A percentile compares a stretch with the other conserved stretches of the same genome.
These are phyloP conservation scores for Pisolithus albus DNA, from an alignment of 768 basidiomycete genomes.

Conservation along the genomic window DNA sequence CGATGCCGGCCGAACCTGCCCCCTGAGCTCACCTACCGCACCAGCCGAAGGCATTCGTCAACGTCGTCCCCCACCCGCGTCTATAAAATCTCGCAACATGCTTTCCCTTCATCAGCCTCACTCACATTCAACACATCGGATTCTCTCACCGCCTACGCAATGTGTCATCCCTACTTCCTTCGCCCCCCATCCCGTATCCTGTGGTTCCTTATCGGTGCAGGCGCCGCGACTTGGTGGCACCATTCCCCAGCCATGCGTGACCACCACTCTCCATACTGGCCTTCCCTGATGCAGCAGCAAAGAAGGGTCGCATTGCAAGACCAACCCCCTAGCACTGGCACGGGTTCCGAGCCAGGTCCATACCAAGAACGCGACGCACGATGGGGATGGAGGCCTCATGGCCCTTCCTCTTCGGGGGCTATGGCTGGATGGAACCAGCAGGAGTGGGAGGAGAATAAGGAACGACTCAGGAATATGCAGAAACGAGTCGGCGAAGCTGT, in stretches of 20 bases:
- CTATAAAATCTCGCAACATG: constrained; percentile 13
- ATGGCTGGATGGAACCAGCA: constrained; percentile 20
- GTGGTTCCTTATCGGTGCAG: constrained; percentile 65
- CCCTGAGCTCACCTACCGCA: neutral
- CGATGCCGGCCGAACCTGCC: neutral
- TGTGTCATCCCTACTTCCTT: constrained; percentile 18
- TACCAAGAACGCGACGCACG: constrained; percentile 5
- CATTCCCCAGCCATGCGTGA: constrained; percentile 39
- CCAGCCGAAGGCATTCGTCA: constrained; percentile 22
- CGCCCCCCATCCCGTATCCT: constrained; percentile 51
- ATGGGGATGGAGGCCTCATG: constrained; percentile 4
- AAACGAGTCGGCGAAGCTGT: constrained; percentile 48
- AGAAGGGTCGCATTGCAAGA: constrained; percentile 13
- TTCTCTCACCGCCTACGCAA: constrained; percentile 1
- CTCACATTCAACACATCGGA: neutral
- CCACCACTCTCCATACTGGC: constrained; percentile 28
- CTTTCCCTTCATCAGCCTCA: neutral
- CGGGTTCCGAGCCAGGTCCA: neutral
- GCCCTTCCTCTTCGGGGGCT: constrained; percentile 5
- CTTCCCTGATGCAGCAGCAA: constrained; percentile 21
- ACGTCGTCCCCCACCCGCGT: neutral
- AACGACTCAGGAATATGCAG: constrained; percentile 38
- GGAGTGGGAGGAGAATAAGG: constrained; percentile 44
- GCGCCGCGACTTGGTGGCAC: constrained; percentile 31
- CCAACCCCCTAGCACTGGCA: constrained; percentile 5